Percentiles rank a stretch among this genome's conserved stretches.
Evolutionary conservation across 2,329 filamentous ascomycete genomes (phyloP).

Genomic region (Penicillium sp.): DNA sequence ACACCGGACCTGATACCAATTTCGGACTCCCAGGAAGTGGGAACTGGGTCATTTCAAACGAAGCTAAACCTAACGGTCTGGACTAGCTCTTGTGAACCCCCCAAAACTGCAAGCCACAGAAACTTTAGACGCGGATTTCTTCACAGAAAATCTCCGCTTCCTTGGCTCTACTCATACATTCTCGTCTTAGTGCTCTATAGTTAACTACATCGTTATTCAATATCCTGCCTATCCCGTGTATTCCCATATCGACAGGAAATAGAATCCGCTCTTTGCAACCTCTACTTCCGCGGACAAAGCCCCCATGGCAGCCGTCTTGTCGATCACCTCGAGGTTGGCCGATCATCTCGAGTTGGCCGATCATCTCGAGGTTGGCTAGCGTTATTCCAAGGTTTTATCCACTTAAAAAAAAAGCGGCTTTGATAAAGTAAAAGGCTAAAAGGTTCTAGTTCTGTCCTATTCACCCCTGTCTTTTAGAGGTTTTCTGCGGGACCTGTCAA

Average conservation of each 20-base stretch:
- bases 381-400: neutral
- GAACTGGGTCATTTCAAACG: neutral
- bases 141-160: neutral
- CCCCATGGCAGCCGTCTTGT: neutral
- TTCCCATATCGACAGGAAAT: neutral
- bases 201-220: neutral
- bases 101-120: neutral
- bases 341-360: neutral
- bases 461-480: neutral
- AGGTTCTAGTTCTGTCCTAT: neutral
- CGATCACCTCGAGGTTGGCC: neutral
- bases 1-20: neutral
- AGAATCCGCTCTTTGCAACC: neutral
- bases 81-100: neutral
- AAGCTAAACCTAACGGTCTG: slow-evolving; percentile 1
- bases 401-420: neutral
- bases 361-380: neutral
- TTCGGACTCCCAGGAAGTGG: neutral
- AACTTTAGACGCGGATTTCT: neutral
- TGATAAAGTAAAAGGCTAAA: neutral
- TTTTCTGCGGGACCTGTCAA: neutral
- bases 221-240: neutral
- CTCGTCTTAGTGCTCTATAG: too few relatives aligned
- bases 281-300: neutral
- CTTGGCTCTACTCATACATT: neutral